Evolutionary conservation across 2,329 filamentous ascomycete species (phyloP).

Genomic region (Nigrospora sphaerica): DNA sequence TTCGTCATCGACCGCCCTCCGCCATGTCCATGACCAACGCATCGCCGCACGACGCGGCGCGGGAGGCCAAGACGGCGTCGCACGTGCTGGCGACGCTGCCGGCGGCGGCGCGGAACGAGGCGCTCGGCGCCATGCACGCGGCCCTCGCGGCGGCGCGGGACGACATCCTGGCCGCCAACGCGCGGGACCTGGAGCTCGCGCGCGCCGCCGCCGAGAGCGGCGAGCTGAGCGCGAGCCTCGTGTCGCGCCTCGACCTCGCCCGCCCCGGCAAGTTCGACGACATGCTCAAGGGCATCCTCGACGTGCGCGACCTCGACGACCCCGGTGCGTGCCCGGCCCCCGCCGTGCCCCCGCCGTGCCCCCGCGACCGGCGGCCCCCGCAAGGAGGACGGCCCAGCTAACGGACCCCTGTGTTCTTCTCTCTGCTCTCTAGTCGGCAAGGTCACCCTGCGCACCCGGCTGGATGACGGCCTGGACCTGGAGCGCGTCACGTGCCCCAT

Average conservation of each 20-base stretch:
- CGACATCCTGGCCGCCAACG: slow-evolving; percentile 80
- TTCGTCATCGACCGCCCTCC: too few species aligned
- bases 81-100: slow-evolving; percentile 76
- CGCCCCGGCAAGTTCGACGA: slow-evolving; percentile 92
- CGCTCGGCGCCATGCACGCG: slow-evolving; percentile 73
- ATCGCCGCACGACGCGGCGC: slow-evolving; percentile 69
- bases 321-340: slow-evolving; percentile 55
- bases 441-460: slow-evolving; percentile 71
- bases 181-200: slow-evolving; percentile 70
- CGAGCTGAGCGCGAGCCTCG: slow-evolving; percentile 69
- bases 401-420: neutral
- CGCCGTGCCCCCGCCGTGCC: neutral
- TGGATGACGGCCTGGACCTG: slow-evolving; percentile 80
- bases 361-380: too few species aligned
- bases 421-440: slow-evolving; percentile 58
- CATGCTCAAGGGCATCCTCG: slow-evolving; percentile 91
- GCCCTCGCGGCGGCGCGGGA: slow-evolving; percentile 65
- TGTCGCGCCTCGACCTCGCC: slow-evolving; percentile 81
- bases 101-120: slow-evolving; percentile 70
- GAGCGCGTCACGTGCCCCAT: slow-evolving; percentile 91
- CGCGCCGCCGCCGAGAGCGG: slow-evolving; percentile 67
- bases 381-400: neutral
- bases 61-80: slow-evolving; percentile 72
- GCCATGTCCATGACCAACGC: slow-evolving; percentile 86
- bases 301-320: slow-evolving; percentile 78